Evolutionary conservation across 2,329 filamentous ascomycete genomes (phyloP).

Genomic region (Trichoderma endophyticum): DNA sequence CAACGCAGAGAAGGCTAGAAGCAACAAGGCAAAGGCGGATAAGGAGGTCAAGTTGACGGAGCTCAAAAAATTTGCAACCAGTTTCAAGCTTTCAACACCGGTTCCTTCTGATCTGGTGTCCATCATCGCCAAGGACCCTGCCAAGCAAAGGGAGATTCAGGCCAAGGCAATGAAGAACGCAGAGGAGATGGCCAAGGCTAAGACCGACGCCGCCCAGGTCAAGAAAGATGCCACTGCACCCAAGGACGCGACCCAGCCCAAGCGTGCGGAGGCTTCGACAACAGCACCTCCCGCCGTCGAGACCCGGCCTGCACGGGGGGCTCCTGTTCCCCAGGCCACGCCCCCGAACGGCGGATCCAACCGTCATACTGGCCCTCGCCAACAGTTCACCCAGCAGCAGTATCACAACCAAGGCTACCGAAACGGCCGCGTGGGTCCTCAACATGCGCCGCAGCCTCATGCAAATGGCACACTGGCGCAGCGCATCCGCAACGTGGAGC

Average conservation of each 20-base stretch:
- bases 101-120: slow-evolving; percentile 88
- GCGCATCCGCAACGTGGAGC: slow-evolving; percentile 51
- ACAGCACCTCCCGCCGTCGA: slow-evolving; percentile 24
- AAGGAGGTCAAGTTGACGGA: slow-evolving; percentile 92
- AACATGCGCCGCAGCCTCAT: slow-evolving; percentile 41
- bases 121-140: slow-evolving; percentile 95
- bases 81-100: slow-evolving; percentile 90
- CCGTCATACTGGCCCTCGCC: slow-evolving; percentile 49
- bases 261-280: slow-evolving; percentile 28
- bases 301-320: slow-evolving; percentile 32
- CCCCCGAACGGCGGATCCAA: slow-evolving; percentile 31
- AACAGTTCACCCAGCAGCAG: slow-evolving; percentile 45
- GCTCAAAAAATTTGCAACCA: slow-evolving; percentile 89
- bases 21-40: slow-evolving; percentile 63
- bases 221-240: slow-evolving; percentile 42
- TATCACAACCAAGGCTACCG: slow-evolving; percentile 48
- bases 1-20: slow-evolving; percentile 54
- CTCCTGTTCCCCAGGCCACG: slow-evolving; percentile 34
- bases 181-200: slow-evolving; percentile 59
- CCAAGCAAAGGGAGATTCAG: slow-evolving; percentile 89
- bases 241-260: slow-evolving; percentile 45
- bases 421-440: slow-evolving; percentile 45
- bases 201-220: slow-evolving; percentile 40
- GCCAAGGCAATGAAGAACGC: slow-evolving; percentile 79
- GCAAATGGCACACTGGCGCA: slow-evolving; percentile 47